Evolutionary conservation across 2,329 filamentous ascomycete genomes (phyloP).

Genomic region (Colletotrichum karsti): DNA sequence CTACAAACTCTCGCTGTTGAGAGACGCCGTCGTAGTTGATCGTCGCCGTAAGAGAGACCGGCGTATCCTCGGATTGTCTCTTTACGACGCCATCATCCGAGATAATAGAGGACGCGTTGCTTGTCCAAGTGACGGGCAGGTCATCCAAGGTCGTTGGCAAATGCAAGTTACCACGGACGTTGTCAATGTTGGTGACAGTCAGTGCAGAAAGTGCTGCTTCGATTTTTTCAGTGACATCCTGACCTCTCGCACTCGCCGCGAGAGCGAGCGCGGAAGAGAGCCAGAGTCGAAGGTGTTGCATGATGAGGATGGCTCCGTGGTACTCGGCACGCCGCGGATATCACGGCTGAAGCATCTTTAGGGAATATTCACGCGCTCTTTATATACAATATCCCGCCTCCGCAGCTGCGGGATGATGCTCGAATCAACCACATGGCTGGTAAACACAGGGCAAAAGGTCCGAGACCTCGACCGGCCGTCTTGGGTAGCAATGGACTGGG

Average conservation of each 20-base stretch:
- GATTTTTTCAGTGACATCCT: background rate
- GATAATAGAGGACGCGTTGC: slow-evolving; percentile 42
- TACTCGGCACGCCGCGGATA: background rate
- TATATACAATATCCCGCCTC: slow-evolving; percentile 1
- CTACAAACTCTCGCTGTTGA: slow-evolving; percentile 40
- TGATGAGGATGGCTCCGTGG: background rate
- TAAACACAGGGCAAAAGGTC: background rate
- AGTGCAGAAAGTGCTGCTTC: slow-evolving; percentile 34
- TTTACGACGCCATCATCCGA: slow-evolving; percentile 44
- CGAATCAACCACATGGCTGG: slow-evolving; percentile 2
- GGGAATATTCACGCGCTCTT: background rate
- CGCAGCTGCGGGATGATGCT: background rate
- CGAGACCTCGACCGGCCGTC: background rate
- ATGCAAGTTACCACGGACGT: slow-evolving; percentile 47
- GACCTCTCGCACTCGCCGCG: slow-evolving; percentile 3
- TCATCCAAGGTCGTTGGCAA: slow-evolving; percentile 41
- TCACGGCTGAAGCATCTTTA: background rate
- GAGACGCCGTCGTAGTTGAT: slow-evolving; percentile 34
- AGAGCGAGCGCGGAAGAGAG: slow-evolving; percentile 16
- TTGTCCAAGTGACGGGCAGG: slow-evolving; percentile 44
- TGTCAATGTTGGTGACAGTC: slow-evolving; percentile 41
- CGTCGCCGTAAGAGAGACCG: slow-evolving; percentile 45
- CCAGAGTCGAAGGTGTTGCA: slow-evolving; percentile 10
- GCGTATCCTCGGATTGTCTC: slow-evolving; percentile 35
- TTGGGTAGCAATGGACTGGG: slow-evolving; percentile 11